A percentile compares a stretch with the other conserved stretches of the same genome.
Evolutionary conservation across 331 rosid genomes (phyloP).

Genomic region (Quercus phellos): DNA sequence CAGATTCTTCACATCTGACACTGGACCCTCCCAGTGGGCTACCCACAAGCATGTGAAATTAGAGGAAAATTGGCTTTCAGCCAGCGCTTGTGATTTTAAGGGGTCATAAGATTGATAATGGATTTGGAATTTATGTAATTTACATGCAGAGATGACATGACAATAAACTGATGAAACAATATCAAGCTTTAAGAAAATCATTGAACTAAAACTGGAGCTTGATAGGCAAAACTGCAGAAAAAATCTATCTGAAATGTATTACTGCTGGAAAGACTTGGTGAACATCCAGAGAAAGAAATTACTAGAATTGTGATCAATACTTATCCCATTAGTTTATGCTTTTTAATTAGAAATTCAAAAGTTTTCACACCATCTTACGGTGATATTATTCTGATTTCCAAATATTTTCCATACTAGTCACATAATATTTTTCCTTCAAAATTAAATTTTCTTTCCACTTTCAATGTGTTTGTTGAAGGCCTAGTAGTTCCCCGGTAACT

Average conservation of each 20-base stretch:
- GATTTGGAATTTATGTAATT: neutral
- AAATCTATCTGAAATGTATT: neutral
- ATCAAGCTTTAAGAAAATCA: neutral
- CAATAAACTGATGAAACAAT: neutral
- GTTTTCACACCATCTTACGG: neutral
- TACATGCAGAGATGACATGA: neutral
- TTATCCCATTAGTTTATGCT: neutral
- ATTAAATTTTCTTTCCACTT: neutral
- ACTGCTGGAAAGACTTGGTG: neutral
- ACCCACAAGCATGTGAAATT: neutral
- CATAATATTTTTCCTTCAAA: neutral
- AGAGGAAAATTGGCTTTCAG: neutral
- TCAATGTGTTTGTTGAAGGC: neutral
- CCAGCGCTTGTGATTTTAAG: neutral
- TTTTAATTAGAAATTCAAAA: neutral
- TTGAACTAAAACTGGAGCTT: neutral
- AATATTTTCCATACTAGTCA: neutral
- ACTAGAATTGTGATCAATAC: neutral
- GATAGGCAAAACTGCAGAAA: neutral
- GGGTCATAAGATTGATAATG: neutral
- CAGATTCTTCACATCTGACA: neutral
- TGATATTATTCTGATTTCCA: neutral
- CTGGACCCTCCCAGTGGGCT: neutral
- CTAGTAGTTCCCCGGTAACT: neutral
- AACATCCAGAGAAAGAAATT: neutral